Evolutionary conservation across 169 alveolate species (phyloP).

Genomic region (Fabrea salina): DNA sequence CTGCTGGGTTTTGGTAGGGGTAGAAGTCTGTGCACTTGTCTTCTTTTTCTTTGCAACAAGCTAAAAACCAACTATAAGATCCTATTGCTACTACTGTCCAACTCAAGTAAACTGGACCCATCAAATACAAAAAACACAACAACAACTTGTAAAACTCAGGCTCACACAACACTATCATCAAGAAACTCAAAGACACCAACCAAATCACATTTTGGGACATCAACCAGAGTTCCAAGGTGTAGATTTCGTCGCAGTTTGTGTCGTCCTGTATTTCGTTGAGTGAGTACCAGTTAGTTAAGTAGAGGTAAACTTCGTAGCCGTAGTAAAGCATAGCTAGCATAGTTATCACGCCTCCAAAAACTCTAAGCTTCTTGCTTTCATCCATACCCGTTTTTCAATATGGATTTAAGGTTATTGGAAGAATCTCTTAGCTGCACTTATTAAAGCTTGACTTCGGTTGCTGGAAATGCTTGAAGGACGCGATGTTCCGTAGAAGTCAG

Average conservation of each 20-base stretch:
- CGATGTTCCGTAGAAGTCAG: no score
- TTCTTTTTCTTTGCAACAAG: not conserved
- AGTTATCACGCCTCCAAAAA: not conserved
- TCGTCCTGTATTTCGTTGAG: not conserved
- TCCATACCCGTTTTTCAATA: slow-evolving; percentile 23
- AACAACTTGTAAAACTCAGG: slow-evolving; percentile 12
- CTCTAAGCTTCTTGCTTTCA: not conserved
- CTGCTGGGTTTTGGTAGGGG: slow-evolving; percentile 21
- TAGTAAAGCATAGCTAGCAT: not conserved
- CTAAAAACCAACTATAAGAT: slow-evolving; percentile 18
- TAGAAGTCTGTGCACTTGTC: slow-evolving; percentile 13
- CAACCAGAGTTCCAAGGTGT: not conserved
- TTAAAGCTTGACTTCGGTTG: no score
- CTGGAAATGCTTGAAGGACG: no score
- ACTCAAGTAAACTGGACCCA: slow-evolving; percentile 10
- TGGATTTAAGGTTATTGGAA: slow-evolving; percentile 3
- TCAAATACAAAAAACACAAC: slow-evolving; percentile 4
- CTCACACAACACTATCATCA: not conserved
- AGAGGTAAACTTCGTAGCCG: slow-evolving; percentile 2
- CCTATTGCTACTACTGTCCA: slow-evolving; percentile 21
- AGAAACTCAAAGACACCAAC: not conserved
- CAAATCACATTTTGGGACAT: slow-evolving; percentile 10
- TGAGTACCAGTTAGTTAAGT: slow-evolving; percentile 6
- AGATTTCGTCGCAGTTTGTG: slow-evolving; percentile 2
- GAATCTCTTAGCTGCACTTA: no score